Conservation (phyloP, 2,329 filamentous ascomycete species). For the Trichophyton mentagrophytes region DNA sequence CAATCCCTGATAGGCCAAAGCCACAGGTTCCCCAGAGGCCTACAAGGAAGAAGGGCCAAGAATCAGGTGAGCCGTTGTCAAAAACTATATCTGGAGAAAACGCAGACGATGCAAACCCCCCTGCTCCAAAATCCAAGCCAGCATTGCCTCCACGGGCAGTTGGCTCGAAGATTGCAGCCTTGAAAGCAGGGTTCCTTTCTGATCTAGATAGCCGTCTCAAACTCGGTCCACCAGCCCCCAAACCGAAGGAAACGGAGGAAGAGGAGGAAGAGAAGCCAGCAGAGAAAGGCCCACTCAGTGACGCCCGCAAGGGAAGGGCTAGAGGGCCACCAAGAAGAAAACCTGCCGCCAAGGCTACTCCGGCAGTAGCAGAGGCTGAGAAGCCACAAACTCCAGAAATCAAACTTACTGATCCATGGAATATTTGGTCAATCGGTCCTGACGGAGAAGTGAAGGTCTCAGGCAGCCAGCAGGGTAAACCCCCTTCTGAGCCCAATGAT, state of each 20-base stretch:
- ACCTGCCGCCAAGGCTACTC: constrained; percentile 40
- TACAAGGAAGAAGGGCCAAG: constrained; percentile 36
- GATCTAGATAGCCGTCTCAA: constrained; percentile 84
- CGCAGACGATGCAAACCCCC: constrained; percentile 23
- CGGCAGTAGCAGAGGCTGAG: constrained; percentile 10
- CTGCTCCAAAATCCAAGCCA: constrained; percentile 60
- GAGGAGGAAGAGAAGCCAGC: constrained; percentile 45
- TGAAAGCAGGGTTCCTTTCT: constrained; percentile 84
- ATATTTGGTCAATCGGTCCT: constrained; percentile 28
- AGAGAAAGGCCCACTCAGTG: constrained; percentile 66
- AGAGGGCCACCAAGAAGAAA: constrained; percentile 72
- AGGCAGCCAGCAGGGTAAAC: background rate
- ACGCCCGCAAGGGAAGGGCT: constrained; percentile 82
- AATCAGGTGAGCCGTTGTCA: constrained; percentile 23
- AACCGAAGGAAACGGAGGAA: constrained; percentile 56
- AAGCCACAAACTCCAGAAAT: constrained; percentile 22
- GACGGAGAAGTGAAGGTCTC: constrained; percentile 10
- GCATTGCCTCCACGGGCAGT: constrained; percentile 64
- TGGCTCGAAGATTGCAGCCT: constrained; percentile 75
- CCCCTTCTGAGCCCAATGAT: background rate
- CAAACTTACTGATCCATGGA: constrained; percentile 28
- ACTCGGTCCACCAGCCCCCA: constrained; percentile 65
- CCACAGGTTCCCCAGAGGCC: constrained; percentile 55
- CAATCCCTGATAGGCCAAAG: constrained; percentile 47
- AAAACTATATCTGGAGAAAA: constrained; percentile 28